Evolutionary conservation across 257 asterid genomes (phyloP), one percentile per base, ranked within the genome.

Genomic region (Plantago ovata): DNA sequence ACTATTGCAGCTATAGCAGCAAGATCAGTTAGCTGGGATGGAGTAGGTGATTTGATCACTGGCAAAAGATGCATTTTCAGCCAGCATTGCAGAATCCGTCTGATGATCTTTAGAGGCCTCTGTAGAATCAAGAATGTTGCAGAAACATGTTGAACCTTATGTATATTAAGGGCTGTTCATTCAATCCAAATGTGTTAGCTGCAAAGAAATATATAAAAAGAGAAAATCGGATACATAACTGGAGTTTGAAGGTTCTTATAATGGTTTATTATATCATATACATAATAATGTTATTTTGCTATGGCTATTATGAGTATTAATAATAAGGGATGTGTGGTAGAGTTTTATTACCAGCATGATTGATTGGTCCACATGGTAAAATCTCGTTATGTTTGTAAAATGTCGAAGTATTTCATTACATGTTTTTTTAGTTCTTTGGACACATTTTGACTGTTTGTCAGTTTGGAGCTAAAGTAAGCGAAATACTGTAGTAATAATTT

Each of bases 131-230:
- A 46, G 53, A 18, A 22, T 13, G 8, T 6, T 45, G 51, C 53
- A 50, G 56, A 22, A 21, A 19, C 53, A 21, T 4, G 53, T 47
- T 20, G 6, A 10, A 50, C 36, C 36, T 28, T n/a, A 11, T 12
- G 21, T 1, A 19, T 49, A 21, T 11, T 19, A 3, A 32, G 12
- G 36, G 10, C n/a, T 49, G 13, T 20, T 3, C 19, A 19, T 10
- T 23, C 10, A 50, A 22, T 36, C 56, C 2, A n/a, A 21, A 11
- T 19, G 22, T 21, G 4, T 19, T 15, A 20, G 38, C 6, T 49
- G 51, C 55, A 49, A 48, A 49, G 55, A 49, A 50, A 11, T 16
- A 16, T n/a, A n/a, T n/a, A n/a, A 21, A n/a, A 15, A 49, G 56
- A 11, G 14, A 21, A 50, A 22, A 6, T 50, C 7, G 36, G 55